phyloP scores from a whole-genome alignment of 768 basidiomycete genomes.

The Termitomyces sp. region DNA sequence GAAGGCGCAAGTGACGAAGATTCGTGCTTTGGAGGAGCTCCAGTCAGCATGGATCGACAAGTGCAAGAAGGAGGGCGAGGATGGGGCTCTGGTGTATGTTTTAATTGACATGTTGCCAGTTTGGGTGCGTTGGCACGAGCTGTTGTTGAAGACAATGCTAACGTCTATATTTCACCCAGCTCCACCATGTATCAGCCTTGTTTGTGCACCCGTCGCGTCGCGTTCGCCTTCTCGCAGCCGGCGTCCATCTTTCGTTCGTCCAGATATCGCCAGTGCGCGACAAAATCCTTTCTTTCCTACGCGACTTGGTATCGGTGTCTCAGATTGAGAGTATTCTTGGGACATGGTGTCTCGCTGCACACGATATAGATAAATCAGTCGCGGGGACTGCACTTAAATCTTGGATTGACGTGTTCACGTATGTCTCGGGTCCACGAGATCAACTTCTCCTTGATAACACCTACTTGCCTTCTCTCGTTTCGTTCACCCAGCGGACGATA shows the following conservation, averaged over 20 bases:
- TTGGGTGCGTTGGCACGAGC: constrained; percentile 58
- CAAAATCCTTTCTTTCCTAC: constrained; percentile 46
- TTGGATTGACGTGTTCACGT: constrained; percentile 42
- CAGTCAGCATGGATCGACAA: constrained; percentile 61
- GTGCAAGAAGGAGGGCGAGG: constrained; percentile 37
- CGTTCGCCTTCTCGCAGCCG: constrained; percentile 56
- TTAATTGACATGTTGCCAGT: constrained; percentile 72
- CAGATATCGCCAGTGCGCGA: constrained; percentile 43
- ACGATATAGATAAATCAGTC: constrained; percentile 69
- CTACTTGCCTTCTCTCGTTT: constrained; percentile 32
- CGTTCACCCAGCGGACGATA: constrained; percentile 49
- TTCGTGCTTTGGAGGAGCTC: constrained; percentile 83
- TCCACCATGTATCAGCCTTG: constrained; percentile 82
- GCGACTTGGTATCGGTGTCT: constrained; percentile 39
- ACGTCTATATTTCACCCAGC: constrained; percentile 31
- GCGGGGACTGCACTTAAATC: constrained; percentile 42
- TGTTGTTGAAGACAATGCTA: neutral
- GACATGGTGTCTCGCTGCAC: constrained; percentile 66
- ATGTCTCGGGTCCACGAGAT: constrained; percentile 4
- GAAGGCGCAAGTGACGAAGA: constrained; percentile 84
- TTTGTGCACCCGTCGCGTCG: constrained; percentile 79
- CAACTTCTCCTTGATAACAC: constrained; percentile 26
- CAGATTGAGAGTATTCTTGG: constrained; percentile 59
- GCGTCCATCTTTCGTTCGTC: constrained; percentile 62
- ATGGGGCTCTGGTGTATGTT: constrained; percentile 32